Conservation (phyloP, 768 basidiomycete genomes). For the Lactarius hatsudake region DNA sequence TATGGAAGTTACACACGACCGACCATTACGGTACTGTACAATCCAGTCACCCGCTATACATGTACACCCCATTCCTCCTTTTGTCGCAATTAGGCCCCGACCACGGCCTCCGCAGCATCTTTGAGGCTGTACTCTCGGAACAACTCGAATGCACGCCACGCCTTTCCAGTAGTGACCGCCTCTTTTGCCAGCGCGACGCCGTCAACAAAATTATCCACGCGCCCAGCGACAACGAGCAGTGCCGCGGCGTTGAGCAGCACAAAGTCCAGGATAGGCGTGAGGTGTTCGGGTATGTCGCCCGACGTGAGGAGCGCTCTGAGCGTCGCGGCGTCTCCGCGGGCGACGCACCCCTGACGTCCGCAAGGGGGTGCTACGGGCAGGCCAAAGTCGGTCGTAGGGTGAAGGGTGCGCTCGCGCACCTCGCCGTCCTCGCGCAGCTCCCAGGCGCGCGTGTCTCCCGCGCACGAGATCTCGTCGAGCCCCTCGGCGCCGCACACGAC, state of each 20-base stretch:
- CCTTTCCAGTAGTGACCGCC: slow-evolving; percentile 56
- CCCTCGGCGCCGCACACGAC: slow-evolving; percentile 93
- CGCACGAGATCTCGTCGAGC: slow-evolving; percentile 94
- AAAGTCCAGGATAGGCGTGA: slow-evolving; percentile 75
- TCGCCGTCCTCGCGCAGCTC: slow-evolving; percentile 61
- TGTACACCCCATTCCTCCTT: too few species aligned
- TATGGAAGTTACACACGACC: too few species aligned
- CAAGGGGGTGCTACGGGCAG: slow-evolving; percentile 65
- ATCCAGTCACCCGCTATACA: too few species aligned
- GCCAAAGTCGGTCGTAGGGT: slow-evolving; percentile 70
- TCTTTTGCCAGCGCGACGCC: slow-evolving; percentile 68
- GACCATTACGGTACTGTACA: too few species aligned
- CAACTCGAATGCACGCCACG: slow-evolving; percentile 32
- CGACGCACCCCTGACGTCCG: slow-evolving; percentile 66
- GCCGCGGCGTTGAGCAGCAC: slow-evolving; percentile 91
- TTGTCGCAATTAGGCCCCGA: background rate
- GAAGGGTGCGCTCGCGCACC: slow-evolving; percentile 60
- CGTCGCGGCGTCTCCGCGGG: slow-evolving; percentile 73
- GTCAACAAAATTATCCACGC: slow-evolving; percentile 64
- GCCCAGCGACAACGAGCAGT: slow-evolving; percentile 78
- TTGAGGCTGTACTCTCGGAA: slow-evolving; percentile 15
- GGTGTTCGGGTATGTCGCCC: slow-evolving; percentile 52
- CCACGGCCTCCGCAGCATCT: slow-evolving; percentile 7
- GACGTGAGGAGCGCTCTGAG: slow-evolving; percentile 63
- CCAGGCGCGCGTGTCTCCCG: slow-evolving; percentile 86